A percentile compares a stretch with the other conserved stretches of the same genome.
These are phyloP conservation scores for Aspergillus fijiensis DNA, from an alignment of 2,329 filamentous ascomycete species.

Conservation along the genomic window DNA sequence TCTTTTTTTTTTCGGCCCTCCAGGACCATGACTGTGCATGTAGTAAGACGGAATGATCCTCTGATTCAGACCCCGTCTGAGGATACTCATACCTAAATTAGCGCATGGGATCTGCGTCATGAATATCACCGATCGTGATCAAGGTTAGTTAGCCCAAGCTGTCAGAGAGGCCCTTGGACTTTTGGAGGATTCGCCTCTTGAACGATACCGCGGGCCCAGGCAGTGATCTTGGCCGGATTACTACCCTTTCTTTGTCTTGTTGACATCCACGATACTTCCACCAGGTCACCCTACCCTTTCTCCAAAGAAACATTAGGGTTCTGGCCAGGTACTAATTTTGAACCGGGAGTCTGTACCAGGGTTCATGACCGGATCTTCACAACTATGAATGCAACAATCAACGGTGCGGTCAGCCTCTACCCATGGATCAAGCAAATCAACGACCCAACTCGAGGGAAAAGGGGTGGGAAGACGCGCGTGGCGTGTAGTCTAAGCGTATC, in stretches of 20 bases:
- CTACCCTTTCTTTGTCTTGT: not conserved
- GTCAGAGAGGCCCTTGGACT: not conserved
- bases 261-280: not conserved
- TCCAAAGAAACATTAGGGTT: not conserved
- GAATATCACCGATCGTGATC: not conserved
- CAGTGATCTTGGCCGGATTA: not conserved
- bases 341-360: constrained; percentile 13
- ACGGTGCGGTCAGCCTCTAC: constrained; percentile 12
- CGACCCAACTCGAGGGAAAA: not conserved
- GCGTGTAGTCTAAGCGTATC: constrained; percentile 12
- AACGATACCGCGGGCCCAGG: not conserved
- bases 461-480: not conserved
- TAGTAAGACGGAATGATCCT: not conserved
- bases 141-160: not conserved
- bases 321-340: constrained; percentile 9
- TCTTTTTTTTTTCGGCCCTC: not conserved
- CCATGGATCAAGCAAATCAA: constrained; percentile 17
- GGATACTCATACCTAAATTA: not conserved
- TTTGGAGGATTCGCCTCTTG: not conserved
- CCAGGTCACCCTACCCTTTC: not conserved
- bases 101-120: not conserved
- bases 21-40: not conserved
- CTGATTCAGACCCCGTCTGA: not conserved
- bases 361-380: constrained; percentile 14
- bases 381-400: constrained; percentile 4